A percentile compares a stretch with the other conserved stretches of the same genome.
phyloP scores from a whole-genome alignment of 148 eudicot genomes.

The Rhododendron simsii region DNA sequence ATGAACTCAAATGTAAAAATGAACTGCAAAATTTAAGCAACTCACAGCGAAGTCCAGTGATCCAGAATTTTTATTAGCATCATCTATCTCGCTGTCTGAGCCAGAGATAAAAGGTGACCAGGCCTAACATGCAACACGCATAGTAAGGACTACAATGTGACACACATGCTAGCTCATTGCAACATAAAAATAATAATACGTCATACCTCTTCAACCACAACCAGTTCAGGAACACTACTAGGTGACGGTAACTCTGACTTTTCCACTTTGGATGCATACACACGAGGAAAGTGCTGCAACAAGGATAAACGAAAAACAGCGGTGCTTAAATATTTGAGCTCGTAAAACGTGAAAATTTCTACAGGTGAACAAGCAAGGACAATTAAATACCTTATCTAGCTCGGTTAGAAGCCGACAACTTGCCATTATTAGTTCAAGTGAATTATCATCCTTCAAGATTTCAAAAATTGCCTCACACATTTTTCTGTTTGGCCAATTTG shows the following conservation, averaged over 20 bases:
- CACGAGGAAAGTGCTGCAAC: conserved; percentile 67
- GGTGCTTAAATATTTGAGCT: not conserved
- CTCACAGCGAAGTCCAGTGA: conserved; percentile 59
- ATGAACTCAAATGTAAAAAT: not conserved
- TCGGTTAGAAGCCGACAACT: conserved; percentile 73
- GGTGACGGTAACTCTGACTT: conserved; percentile 26
- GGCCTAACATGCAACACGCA: conserved; percentile 43
- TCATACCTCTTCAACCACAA: conserved; percentile 63
- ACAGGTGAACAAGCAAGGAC: conserved; percentile 1
- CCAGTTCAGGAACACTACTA: conserved; percentile 29
- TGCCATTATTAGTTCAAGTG: conserved; percentile 61
- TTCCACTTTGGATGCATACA: conserved; percentile 29
- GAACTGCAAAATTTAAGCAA: conserved; percentile 15
- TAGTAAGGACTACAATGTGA: not conserved
- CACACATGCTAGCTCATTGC: not conserved
- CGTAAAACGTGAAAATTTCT: not conserved
- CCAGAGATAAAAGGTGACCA: conserved; percentile 75
- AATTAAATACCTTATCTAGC: conserved; percentile 57
- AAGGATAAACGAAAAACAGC: not conserved
- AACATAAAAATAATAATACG: not conserved
- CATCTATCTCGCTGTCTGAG: conserved; percentile 34
- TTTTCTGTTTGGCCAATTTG: conserved; percentile 39
- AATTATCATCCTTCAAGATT: conserved; percentile 64
- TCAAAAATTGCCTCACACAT: conserved; percentile 70
- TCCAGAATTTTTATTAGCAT: conserved; percentile 27